Evolutionary conservation across 495 filamentous ascomycete genomes (phyloP).

Genomic region (Trichoderma gamsii): DNA sequence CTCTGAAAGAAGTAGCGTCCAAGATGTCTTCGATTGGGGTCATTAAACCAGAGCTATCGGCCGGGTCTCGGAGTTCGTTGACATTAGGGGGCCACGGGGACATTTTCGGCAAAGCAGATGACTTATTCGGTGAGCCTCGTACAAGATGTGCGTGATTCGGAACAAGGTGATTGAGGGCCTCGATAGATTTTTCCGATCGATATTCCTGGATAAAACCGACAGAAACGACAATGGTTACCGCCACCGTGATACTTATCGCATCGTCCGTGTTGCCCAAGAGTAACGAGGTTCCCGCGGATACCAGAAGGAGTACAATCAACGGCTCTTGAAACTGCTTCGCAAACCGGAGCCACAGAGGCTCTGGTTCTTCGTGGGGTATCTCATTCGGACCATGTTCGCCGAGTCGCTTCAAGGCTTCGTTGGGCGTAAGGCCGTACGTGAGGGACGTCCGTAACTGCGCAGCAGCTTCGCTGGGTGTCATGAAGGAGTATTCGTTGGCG

Average conservation of each 20-base stretch:
- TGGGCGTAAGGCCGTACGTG: constrained; percentile 67
- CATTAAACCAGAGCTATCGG: constrained; percentile 26
- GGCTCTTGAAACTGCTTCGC: constrained; percentile 95
- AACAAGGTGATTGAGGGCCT: constrained; percentile 87
- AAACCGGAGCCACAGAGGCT: constrained; percentile 91
- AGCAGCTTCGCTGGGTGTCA: constrained; percentile 72
- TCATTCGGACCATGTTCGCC: constrained; percentile 85
- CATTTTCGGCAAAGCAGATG: constrained; percentile 26
- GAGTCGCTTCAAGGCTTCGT: constrained; percentile 72
- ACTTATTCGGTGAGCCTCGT: constrained; percentile 45
- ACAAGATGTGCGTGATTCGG: constrained; percentile 92
- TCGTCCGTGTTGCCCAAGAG: constrained; percentile 94
- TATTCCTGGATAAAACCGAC: constrained; percentile 98
- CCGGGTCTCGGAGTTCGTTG: constrained; percentile 25
- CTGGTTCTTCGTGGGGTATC: constrained; percentile 85
- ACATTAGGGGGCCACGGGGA: constrained; percentile 41
- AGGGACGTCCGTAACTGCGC: constrained; percentile 76
- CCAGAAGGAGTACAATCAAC: constrained; percentile 80
- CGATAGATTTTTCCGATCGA: constrained; percentile 92
- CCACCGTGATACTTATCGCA: constrained; percentile 88
- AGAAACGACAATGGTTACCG: constrained; percentile 92
- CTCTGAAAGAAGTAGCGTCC: constrained; percentile 70
- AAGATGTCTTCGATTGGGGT: constrained; percentile 48
- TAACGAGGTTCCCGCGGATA: constrained; percentile 82
- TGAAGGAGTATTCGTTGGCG: constrained; percentile 48